Conservation (phyloP, 495 filamentous ascomycete species). For the Penicillium mononematosum region DNA sequence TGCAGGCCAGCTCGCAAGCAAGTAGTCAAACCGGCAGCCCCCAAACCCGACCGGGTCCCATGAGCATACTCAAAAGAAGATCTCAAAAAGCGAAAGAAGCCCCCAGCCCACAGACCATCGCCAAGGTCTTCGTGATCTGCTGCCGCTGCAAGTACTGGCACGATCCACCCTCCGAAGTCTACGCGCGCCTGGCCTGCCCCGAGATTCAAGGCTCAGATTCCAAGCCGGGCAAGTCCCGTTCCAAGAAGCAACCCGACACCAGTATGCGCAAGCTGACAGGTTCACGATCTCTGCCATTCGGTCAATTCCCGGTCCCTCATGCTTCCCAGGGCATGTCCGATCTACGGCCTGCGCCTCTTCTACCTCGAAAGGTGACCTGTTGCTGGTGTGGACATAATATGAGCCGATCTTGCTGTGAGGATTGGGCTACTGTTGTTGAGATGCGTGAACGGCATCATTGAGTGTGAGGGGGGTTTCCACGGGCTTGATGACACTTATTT, state of each 20-base stretch:
- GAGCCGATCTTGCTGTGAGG: constrained; percentile 68
- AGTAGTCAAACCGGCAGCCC: background rate
- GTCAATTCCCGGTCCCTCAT: constrained; percentile 7
- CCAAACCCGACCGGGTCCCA: constrained; percentile 2
- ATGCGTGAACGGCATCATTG: constrained; percentile 65
- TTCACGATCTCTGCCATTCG: constrained; percentile 4
- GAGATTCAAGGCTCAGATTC: constrained; percentile 52
- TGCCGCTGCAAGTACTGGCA: constrained; percentile 81
- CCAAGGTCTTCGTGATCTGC: constrained; percentile 78
- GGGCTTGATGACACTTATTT: background rate
- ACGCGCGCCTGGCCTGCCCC: constrained; percentile 68
- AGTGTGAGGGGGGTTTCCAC: background rate
- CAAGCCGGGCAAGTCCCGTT: constrained; percentile 14
- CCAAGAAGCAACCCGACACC: constrained; percentile 13
- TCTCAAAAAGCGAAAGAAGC: constrained; percentile 22
- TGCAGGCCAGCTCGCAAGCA: background rate
- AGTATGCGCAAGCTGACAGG: constrained; percentile 7
- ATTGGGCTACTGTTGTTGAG: constrained; percentile 69
- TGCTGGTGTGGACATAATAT: constrained; percentile 80
- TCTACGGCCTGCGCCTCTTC: constrained; percentile 40
- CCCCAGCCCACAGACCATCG: constrained; percentile 50
- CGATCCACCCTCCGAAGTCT: constrained; percentile 72
- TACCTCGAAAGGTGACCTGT: constrained; percentile 62
- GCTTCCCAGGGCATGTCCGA: constrained; percentile 13
- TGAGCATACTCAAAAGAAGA: constrained; percentile 13